phyloP scores from a whole-genome alignment of 768 basidiomycete genomes.

The Kwoniella sp. region DNA sequence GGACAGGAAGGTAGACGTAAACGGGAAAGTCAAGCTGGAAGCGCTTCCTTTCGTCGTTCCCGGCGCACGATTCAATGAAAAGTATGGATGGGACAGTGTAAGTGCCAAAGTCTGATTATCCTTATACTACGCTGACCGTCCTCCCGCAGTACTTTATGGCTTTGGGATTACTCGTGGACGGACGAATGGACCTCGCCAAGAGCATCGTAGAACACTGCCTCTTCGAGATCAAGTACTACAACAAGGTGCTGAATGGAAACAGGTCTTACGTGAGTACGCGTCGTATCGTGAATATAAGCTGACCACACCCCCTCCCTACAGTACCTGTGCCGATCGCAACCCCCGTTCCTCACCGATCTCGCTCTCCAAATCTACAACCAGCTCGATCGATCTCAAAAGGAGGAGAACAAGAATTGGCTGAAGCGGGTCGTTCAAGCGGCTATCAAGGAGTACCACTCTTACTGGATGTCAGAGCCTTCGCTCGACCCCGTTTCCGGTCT shows the following conservation, averaged over 20 bases:
- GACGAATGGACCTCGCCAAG: conserved; percentile 89
- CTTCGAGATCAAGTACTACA: conserved; percentile 97
- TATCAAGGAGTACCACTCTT: conserved; percentile 97
- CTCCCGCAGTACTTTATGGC: conserved; percentile 49
- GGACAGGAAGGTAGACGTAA: conserved; percentile 56
- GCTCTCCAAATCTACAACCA: conserved; percentile 97
- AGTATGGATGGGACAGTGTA: conserved; percentile 55
- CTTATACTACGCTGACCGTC: conserved; percentile 20
- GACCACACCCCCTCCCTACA: no score
- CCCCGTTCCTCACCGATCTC: conserved; percentile 98
- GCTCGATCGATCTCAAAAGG: conserved; percentile 79
- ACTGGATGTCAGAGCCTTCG: conserved; percentile 94
- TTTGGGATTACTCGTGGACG: conserved; percentile 89
- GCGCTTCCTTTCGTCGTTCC: conserved; percentile 97
- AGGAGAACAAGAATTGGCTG: conserved; percentile 83
- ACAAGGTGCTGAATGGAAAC: conserved; percentile 87
- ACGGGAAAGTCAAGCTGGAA: conserved; percentile 79
- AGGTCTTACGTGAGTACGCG: conserved; percentile 67
- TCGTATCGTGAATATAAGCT: no score
- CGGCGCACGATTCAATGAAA: conserved; percentile 61
- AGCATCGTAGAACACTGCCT: conserved; percentile 99
- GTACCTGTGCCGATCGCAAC: conserved; percentile 94
- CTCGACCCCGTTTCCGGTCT: conserved; percentile 93
- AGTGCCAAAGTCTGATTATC: conserved; percentile 1
- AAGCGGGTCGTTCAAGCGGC: conserved; percentile 95